Conservation (phyloP, 495 filamentous ascomycete species). For the Aspergillus olivimuriae region DNA sequence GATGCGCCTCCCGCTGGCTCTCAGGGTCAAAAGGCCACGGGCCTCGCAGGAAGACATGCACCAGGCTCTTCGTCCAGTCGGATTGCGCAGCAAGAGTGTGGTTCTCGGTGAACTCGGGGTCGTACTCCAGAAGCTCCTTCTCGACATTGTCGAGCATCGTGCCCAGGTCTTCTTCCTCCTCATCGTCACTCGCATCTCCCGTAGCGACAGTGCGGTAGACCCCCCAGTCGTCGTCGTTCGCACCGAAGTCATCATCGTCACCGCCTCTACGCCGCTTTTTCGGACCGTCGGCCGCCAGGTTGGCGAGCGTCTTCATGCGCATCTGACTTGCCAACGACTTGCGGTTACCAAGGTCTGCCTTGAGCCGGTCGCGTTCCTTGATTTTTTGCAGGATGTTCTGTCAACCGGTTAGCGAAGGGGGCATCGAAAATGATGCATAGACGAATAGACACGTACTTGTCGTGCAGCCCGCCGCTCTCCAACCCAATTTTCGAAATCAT, state of each 20-base stretch:
- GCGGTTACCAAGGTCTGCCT: constrained; percentile 87
- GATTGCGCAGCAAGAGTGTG: constrained; percentile 85
- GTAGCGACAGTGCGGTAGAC: constrained; percentile 89
- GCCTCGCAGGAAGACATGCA: constrained; percentile 85
- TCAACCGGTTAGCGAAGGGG: background rate
- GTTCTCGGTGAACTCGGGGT: constrained; percentile 82
- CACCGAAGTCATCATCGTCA: constrained; percentile 89
- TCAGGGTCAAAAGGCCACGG: constrained; percentile 79
- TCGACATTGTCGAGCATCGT: constrained; percentile 67
- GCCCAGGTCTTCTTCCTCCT: constrained; percentile 80
- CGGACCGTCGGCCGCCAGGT: constrained; percentile 86
- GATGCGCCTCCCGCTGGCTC: constrained; percentile 72
- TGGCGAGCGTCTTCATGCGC: constrained; percentile 97
- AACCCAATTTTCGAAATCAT: constrained; percentile 83
- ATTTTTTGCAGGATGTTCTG: constrained; percentile 68
- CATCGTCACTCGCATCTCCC: constrained; percentile 66
- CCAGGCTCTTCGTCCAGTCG: constrained; percentile 85
- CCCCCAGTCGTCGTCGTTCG: constrained; percentile 96
- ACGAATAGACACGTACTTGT: constrained; percentile 35
- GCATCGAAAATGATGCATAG: background rate
- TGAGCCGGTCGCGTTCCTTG: constrained; percentile 87
- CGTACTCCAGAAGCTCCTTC: constrained; percentile 75
- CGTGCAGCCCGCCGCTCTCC: constrained; percentile 70
- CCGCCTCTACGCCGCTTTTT: constrained; percentile 73
- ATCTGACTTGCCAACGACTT: constrained; percentile 93